Base-by-base conservation (phyloP, 106 monocot genomes). In the Allium cepa region DNA sequence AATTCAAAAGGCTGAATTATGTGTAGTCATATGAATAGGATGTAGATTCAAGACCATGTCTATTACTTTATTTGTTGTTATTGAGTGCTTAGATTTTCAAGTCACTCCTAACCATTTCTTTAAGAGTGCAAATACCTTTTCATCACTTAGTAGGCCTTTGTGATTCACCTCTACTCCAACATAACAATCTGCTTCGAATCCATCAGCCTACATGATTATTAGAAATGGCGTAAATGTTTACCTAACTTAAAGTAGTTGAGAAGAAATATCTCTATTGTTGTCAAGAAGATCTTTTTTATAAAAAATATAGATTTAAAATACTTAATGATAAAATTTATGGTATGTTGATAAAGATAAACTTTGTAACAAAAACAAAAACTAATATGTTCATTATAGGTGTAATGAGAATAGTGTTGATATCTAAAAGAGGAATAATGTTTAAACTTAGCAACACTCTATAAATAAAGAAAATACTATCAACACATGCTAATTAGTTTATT, bases 81-180 rank as follows among this genome's bases (percentile, higher is more conserved):
- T 26, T 8, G 60, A 18, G 26, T 18, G 50, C 47, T 26, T 26
- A 1, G 64, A 56, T 36, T 73, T 75, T 46, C 79, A 62, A 47
- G 67, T 72, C 15, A 82, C 56, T 28, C 83, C 93, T 50, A 93
- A 57, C 88, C 85, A 89, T 55, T 77, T 77, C 66, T 77, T 80
- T 47, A 93, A 14, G 53, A 86, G 77, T 50, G 73, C 22, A 75
- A 93, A 81, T 26, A 93, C 93, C 11, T 17, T 66, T 67, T 93
- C 48, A 46, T 93, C 79, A 2, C 56, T 27, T 27, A 93, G 73
- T 48, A 89, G 62, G 4, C 81, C 85, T 13, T 88, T 59, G 76
- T 93, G 93, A 64, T 46, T 72, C 27, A 71, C 81, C 12, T 72
- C 72, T 28, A 93, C 65, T 59, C 77, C 83, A 26, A 81, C 83